Conservation (phyloP, 2,329 filamentous ascomycete genomes). For the Thielaviopsis ethacetica region DNA sequence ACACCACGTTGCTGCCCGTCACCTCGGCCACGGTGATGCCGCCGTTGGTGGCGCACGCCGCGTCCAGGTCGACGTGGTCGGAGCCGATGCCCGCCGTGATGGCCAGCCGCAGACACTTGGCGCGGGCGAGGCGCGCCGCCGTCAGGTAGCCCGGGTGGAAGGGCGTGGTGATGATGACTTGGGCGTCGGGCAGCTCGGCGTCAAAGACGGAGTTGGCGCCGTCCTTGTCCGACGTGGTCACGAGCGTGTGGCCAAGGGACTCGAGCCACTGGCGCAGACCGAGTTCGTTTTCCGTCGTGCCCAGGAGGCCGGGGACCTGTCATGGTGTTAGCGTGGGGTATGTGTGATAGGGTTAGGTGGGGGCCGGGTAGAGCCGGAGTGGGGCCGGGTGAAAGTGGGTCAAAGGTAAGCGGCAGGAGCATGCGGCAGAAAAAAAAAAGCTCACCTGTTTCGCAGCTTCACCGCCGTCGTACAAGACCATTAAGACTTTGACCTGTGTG, state of each 20-base stretch:
- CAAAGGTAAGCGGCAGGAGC: not conserved
- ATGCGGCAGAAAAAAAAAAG: conserved; percentile 8
- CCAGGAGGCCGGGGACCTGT: conserved; percentile 64
- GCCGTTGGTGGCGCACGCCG: conserved; percentile 95
- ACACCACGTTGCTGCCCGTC: conserved; percentile 95
- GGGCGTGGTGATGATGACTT: conserved; percentile 98
- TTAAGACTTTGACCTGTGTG: conserved; percentile 79
- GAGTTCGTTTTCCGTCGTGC: conserved; percentile 96
- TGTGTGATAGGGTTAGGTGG: not conserved
- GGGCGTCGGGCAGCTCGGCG: conserved; percentile 87
- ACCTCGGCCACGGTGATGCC: conserved; percentile 95
- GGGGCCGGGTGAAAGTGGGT: no score
- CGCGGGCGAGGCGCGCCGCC: conserved; percentile 87
- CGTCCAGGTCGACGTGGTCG: conserved; percentile 93
- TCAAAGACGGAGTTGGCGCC: conserved; percentile 85
- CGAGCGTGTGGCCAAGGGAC: conserved; percentile 85
- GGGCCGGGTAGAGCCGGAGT: no score
- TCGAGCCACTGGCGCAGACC: conserved; percentile 96
- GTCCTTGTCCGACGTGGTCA: conserved; percentile 97
- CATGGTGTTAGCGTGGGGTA: not conserved
- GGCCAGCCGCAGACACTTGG: conserved; percentile 96
- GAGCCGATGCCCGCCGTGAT: conserved; percentile 96
- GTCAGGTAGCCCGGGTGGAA: conserved; percentile 98
- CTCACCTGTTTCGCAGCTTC: conserved; percentile 74
- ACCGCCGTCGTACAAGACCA: conserved; percentile 84